Base-by-base conservation (phyloP, 805 yeast genomes). In the Saturnispora hagleri region DNA sequence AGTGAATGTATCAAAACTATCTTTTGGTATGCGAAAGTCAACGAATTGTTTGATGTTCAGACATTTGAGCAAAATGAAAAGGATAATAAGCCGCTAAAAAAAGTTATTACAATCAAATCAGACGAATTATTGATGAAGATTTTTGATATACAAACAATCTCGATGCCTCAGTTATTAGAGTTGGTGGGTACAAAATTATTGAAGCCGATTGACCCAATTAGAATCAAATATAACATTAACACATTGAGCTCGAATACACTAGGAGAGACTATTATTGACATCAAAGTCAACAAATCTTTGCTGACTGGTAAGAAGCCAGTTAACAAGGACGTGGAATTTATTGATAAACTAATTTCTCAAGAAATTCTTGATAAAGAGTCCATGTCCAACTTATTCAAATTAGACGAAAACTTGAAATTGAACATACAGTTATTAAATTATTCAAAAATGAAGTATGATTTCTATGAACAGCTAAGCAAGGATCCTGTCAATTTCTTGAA, bases 181-280 rank as follows among this genome's bases (percentile, higher is more conserved):
- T 68, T 80, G 40, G 69, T 86, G 31, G 75, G 80, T 18, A 81
- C 80, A 5, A 82, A 79, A 56, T 87, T 90, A 62, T 69, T 86
- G 53, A 69, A 73, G 28, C 97, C 96, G 17, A 72, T 87, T 13
- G 84, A 83, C 54, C 98, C 99, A 24, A 80, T 93, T 35, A 77
- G 75, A 40, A 60, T 93, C 18, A 84, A 84, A 54, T 90, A 89
- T 67, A 80, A 79, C 47, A 77, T 93, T 35, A 77, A 82, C 61
- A 90, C 95, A 1, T 85, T 85, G 53, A 79, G 76, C 57, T 86
- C 89, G 38, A 74, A 87, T 2, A 87, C 91, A 2, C 71, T 86
- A 53, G 96, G 97, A 27, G 95, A 88, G 42, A 71, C 81, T 2
- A 84, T 86, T 5, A 73, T 85, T 53, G 99, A 93, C 63, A 73